Evolutionary conservation across 1,284 basidiomycete species (phyloP).

Genomic region (Rugosomyces carneus): DNA sequence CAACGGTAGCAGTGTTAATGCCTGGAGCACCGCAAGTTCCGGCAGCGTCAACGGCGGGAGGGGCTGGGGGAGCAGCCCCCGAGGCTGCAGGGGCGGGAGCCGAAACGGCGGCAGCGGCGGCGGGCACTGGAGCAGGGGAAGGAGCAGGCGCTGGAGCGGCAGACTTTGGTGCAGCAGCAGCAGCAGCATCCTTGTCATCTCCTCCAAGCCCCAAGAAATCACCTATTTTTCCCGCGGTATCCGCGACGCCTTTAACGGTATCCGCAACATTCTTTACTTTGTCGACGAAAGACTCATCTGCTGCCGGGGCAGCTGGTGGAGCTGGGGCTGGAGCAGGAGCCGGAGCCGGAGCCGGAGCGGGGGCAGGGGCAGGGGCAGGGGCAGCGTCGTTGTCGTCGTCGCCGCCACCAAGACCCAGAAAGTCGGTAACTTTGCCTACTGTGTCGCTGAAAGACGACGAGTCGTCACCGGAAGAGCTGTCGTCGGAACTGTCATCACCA

Average conservation of each 20-base stretch:
- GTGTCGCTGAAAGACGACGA: constrained; percentile 1
- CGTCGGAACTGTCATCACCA: not conserved
- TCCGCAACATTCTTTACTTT: not conserved
- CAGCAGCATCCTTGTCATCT: constrained; percentile 6
- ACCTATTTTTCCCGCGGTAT: constrained; percentile 8
- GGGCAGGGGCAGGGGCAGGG: no score
- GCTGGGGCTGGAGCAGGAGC: not conserved
- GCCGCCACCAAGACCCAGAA: constrained; percentile 1
- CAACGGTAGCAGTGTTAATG: constrained; percentile 15
- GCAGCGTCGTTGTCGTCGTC: not conserved
- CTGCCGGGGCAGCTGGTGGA: no score
- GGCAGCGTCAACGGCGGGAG: not conserved
- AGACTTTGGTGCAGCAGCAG: not conserved
- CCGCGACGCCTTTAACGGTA: constrained; percentile 6
- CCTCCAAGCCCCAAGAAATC: constrained; percentile 6
- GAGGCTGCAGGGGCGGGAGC: not conserved
- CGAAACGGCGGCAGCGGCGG: no score
- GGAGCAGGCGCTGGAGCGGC: not conserved
- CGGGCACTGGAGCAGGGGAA: not conserved
- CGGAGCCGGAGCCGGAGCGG: not conserved
- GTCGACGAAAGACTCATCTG: constrained; percentile 2
- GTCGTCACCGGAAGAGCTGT: not conserved
- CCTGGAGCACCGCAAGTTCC: constrained; percentile 9
- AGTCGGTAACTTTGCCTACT: not conserved
- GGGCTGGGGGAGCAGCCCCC: not conserved